Conservation (phyloP, 2,329 filamentous ascomycete species). For the Fusarium temperatum region DNA sequence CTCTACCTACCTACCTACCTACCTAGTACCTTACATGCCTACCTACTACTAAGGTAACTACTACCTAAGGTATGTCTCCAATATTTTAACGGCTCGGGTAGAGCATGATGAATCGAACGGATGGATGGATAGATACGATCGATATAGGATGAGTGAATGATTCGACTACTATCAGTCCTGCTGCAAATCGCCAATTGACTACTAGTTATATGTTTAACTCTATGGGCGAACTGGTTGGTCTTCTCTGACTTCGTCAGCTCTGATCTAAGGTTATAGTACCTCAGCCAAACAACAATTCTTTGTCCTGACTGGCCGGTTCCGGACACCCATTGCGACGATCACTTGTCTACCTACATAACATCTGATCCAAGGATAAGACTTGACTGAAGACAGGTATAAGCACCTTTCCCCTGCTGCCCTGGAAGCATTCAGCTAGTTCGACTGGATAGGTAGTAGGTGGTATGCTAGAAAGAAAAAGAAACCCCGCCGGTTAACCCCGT, state of each 20-base stretch:
- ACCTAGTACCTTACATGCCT: background rate
- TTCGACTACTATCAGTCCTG: background rate
- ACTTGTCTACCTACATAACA: constrained; percentile 6
- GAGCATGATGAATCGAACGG: background rate
- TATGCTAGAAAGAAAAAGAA: background rate
- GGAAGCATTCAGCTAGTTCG: constrained; percentile 4
- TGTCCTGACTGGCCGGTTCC: constrained; percentile 30
- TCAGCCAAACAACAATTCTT: constrained; percentile 11
- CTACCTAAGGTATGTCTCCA: background rate
- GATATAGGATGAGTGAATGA: background rate
- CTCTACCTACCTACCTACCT: background rate
- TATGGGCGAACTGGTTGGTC: background rate
- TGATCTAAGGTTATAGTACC: constrained; percentile 10
- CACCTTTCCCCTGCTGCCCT: constrained; percentile 11
- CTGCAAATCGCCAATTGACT: constrained; percentile 1
- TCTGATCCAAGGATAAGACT: constrained; percentile 11
- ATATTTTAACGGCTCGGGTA: background rate
- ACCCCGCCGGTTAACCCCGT: constrained; percentile 27
- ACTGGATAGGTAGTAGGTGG: constrained; percentile 9
- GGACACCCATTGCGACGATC: constrained; percentile 19
- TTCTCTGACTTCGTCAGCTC: constrained; percentile 12
- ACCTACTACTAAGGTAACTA: no score
- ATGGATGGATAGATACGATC: background rate
- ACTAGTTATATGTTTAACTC: background rate
- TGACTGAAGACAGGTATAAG: background rate